A percentile compares a stretch with the other conserved stretches of the same genome.
phyloP scores from a whole-genome alignment of 108 stramenopile genomes.

The Aurantiochytrium sp. region DNA sequence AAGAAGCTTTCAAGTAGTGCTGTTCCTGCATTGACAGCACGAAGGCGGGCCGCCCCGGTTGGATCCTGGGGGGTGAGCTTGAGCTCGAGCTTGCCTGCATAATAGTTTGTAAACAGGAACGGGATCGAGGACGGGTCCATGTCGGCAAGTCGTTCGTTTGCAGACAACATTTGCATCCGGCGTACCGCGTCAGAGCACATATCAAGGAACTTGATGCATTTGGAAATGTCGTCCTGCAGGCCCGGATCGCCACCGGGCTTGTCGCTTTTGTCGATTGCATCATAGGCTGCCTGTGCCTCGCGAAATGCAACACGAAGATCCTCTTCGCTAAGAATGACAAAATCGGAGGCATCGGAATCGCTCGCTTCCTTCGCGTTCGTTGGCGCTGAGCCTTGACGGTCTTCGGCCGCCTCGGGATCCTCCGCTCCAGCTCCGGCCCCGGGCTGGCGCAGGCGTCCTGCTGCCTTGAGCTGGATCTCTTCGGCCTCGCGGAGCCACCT shows the following conservation, averaged over 20 bases:
- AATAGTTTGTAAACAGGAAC: background rate
- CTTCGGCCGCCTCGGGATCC: background rate
- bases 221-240: background rate
- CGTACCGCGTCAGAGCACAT: background rate
- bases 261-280: background rate
- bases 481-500: background rate
- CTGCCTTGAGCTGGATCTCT: background rate
- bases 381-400: background rate
- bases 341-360: background rate
- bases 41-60: background rate
- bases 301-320: background rate
- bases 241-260: background rate
- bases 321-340: background rate
- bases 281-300: background rate
- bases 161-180: background rate
- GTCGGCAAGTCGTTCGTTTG: conserved; percentile 2
- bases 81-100: background rate
- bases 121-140: background rate
- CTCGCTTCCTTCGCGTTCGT: background rate
- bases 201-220: background rate
- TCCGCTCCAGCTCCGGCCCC: background rate
- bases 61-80: background rate
- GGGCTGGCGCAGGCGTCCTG: background rate
- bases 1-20: background rate
- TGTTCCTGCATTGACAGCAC: background rate